A percentile compares a stretch with the other conserved stretches of the same genome.
Conservation (phyloP, 179 eudicot species). For the Heliamphora pulchella region DNA sequence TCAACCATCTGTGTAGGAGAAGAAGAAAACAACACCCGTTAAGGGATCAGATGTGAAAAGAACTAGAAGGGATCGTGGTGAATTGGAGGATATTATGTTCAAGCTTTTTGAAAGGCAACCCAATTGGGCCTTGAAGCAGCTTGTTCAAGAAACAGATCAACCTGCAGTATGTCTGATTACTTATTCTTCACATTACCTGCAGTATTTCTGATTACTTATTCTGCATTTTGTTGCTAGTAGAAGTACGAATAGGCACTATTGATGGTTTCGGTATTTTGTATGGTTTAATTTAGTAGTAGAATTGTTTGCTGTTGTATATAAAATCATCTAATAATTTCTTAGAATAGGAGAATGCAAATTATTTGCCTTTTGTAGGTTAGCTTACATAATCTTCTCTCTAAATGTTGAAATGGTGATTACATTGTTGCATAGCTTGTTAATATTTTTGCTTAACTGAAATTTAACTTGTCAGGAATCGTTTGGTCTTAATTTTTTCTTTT, state of each 20-base stretch:
- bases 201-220: constrained; percentile 34
- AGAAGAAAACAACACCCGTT: constrained; percentile 72
- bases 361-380: neutral
- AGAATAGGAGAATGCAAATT: neutral
- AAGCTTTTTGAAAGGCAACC: constrained; percentile 87
- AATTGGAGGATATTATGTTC: constrained; percentile 85
- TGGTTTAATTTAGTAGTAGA: neutral
- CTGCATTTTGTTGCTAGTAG: neutral
- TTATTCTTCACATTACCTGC: constrained; percentile 36
- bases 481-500: neutral
- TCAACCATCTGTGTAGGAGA: constrained; percentile 37
- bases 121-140: constrained; percentile 85
- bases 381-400: neutral
- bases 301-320: neutral
- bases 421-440: neutral
- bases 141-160: constrained; percentile 90
- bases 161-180: constrained; percentile 59
- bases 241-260: neutral
- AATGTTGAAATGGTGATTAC: neutral
- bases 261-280: neutral
- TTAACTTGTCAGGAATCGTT: neutral
- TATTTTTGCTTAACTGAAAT: neutral
- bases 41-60: constrained; percentile 79
- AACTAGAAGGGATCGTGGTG: constrained; percentile 93
- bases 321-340: neutral